phyloP scores from a whole-genome alignment of 805 yeast species.

The Spathaspora arborariae region DNA sequence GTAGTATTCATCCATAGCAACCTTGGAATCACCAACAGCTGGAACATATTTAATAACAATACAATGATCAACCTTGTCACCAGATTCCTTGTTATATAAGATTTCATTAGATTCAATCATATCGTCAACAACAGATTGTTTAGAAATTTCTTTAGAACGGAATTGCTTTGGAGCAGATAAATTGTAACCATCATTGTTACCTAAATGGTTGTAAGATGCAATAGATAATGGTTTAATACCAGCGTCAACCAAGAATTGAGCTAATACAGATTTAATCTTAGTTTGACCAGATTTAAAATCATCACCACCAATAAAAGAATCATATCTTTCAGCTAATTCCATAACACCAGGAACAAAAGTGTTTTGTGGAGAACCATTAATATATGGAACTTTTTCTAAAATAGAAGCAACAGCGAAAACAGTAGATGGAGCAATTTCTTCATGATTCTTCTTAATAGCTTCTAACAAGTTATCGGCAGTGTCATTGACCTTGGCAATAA shows the following conservation, averaged over 20 bases:
- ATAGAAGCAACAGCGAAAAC: slow-evolving; percentile 91
- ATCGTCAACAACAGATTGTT: slow-evolving; percentile 90
- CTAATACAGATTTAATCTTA: slow-evolving; percentile 91
- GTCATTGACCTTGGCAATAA: slow-evolving; percentile 79
- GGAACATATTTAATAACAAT: slow-evolving; percentile 91
- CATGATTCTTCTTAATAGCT: slow-evolving; percentile 73
- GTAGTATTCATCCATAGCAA: slow-evolving; percentile 98
- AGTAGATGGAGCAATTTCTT: slow-evolving; percentile 89
- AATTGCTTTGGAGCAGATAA: slow-evolving; percentile 89
- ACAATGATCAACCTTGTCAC: slow-evolving; percentile 83
- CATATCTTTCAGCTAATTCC: slow-evolving; percentile 77
- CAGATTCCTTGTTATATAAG: slow-evolving; percentile 75
- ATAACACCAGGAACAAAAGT: slow-evolving; percentile 95
- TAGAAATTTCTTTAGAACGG: slow-evolving; percentile 92
- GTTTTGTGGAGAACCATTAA: slow-evolving; percentile 96
- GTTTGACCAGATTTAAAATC: slow-evolving; percentile 98
- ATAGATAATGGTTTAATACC: slow-evolving; percentile 93
- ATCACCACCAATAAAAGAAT: slow-evolving; percentile 88
- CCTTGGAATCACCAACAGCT: slow-evolving; percentile 95
- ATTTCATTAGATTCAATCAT: slow-evolving; percentile 84
- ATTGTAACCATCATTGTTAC: slow-evolving; percentile 94
- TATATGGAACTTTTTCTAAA: slow-evolving; percentile 82
- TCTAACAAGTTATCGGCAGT: slow-evolving; percentile 74
- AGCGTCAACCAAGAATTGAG: slow-evolving; percentile 94
- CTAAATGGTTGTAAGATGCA: slow-evolving; percentile 94